A percentile compares a stretch with the other conserved stretches of the same genome.
phyloP scores from a whole-genome alignment of 2,329 filamentous ascomycete genomes.

The Didymella pinodella region DNA sequence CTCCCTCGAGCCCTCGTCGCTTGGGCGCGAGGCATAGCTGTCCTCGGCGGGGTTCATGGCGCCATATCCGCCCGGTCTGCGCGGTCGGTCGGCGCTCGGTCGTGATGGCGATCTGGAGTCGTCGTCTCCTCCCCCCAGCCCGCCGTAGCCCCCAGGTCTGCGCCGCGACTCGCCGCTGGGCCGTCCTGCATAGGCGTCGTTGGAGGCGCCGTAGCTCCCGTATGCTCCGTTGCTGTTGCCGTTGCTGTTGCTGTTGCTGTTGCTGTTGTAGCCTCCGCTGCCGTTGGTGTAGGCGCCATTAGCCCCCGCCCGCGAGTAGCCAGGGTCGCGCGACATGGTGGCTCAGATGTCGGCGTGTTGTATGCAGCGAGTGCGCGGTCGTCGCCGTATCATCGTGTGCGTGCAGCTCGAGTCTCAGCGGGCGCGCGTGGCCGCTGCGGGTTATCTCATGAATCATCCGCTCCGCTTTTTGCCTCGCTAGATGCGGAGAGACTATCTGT shows the following conservation, averaged over 20 bases:
- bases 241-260: constrained; percentile 39
- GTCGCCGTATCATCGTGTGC: constrained; percentile 13
- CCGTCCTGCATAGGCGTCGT: constrained; percentile 27
- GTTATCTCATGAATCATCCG: no score
- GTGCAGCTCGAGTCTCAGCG: constrained; percentile 19
- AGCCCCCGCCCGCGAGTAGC: constrained; percentile 41
- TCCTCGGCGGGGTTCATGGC: constrained; percentile 43
- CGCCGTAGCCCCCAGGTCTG: constrained; percentile 45
- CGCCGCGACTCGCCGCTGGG: constrained; percentile 42
- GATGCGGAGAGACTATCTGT: no score
- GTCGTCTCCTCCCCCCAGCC: constrained; percentile 30
- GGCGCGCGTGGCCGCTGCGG: constrained; percentile 24
- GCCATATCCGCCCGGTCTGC: constrained; percentile 36
- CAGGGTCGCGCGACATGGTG: constrained; percentile 50
- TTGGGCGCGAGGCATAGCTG: constrained; percentile 30
- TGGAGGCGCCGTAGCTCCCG: constrained; percentile 31
- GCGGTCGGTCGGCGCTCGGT: constrained; percentile 38
- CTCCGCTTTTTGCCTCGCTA: no score
- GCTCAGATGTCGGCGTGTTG: constrained; percentile 18
- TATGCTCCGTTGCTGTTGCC: constrained; percentile 32
- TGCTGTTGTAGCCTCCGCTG: constrained; percentile 28
- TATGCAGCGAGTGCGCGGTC: constrained; percentile 11
- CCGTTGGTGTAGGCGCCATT: constrained; percentile 49
- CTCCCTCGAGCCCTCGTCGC: constrained; percentile 33
- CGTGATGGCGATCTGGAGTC: constrained; percentile 27